A percentile compares a stretch with the other conserved stretches of the same genome.
phyloP scores from a whole-genome alignment of 108 stramenopile species.

The Craspedostauros australis region DNA sequence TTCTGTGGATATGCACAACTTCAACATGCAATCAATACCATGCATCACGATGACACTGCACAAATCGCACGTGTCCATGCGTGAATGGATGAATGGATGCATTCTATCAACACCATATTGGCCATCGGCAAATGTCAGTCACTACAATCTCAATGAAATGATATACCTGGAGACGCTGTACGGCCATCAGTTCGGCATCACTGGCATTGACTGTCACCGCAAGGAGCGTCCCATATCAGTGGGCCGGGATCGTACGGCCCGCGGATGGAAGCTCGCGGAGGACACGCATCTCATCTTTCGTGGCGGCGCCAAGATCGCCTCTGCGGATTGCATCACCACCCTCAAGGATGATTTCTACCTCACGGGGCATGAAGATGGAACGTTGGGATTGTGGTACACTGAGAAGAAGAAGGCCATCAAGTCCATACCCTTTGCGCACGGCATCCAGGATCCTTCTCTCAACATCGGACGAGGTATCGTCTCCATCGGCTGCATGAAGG shows the following conservation, averaged over 20 bases:
- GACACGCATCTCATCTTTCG: constrained; percentile 96
- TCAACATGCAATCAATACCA: too few relatives aligned
- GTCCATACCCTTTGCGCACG: constrained; percentile 50
- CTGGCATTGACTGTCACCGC: constrained; percentile 72
- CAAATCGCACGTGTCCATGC: too few relatives aligned
- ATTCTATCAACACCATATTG: too few relatives aligned
- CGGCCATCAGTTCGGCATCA: constrained; percentile 93
- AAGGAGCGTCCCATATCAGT: constrained; percentile 86
- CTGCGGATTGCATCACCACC: constrained; percentile 70
- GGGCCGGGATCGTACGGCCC: constrained; percentile 83
- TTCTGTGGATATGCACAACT: too few relatives aligned
- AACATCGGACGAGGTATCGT: constrained; percentile 46
- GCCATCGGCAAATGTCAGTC: constrained; percentile 30
- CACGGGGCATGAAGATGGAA: constrained; percentile 92
- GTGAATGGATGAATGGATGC: too few relatives aligned
- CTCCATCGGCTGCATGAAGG: constrained; percentile 38
- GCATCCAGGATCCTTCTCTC: constrained; percentile 14
- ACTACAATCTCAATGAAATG: constrained; percentile 88
- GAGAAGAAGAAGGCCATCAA: constrained; percentile 91
- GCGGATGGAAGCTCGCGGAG: constrained; percentile 96
- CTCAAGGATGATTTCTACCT: constrained; percentile 91
- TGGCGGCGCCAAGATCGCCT: constrained; percentile 55
- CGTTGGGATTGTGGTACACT: constrained; percentile 85
- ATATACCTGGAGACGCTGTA: constrained; percentile 97
- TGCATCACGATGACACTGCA: too few relatives aligned